phyloP scores from a whole-genome alignment of 2,329 filamentous ascomycete genomes.

The Colletotrichum sp. region DNA sequence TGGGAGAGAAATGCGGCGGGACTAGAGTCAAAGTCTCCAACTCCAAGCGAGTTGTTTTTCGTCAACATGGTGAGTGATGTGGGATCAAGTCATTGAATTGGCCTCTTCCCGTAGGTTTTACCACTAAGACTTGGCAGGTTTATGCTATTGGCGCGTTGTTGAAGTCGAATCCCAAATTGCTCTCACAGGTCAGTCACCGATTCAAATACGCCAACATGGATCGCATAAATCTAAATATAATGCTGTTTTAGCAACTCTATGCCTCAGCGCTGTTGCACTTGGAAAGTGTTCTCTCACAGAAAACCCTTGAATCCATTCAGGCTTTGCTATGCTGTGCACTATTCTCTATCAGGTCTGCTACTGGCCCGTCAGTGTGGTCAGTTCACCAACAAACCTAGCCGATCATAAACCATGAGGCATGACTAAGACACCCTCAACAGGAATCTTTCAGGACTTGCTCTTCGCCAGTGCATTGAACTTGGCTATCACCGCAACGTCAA shows the following conservation, averaged over 20 bases:
- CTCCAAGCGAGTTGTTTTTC: slow-evolving; percentile 14
- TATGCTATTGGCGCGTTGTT: slow-evolving; percentile 21
- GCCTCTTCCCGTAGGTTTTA: background rate
- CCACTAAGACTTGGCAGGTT: slow-evolving; percentile 1
- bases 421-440: background rate
- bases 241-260: slow-evolving; percentile 19
- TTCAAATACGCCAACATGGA: background rate
- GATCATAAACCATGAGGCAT: background rate
- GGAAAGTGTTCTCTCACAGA: slow-evolving; percentile 16
- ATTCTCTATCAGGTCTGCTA: slow-evolving; percentile 29
- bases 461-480: slow-evolving; percentile 36
- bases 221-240: background rate
- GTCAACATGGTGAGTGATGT: slow-evolving; percentile 21
- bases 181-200: slow-evolving; percentile 14
- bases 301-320: slow-evolving; percentile 32
- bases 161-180: background rate
- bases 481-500: slow-evolving; percentile 30
- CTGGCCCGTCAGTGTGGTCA: slow-evolving; percentile 29
- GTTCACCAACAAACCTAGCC: background rate
- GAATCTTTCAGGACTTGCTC: slow-evolving; percentile 33
- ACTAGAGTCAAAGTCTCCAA: background rate
- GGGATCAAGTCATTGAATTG: background rate
- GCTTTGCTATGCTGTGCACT: slow-evolving; percentile 32
- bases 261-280: slow-evolving; percentile 23
- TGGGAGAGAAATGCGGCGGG: slow-evolving; percentile 31